phyloP scores from a whole-genome alignment of 1,139 yeast genomes.

The Kurtzmaniella quercitrusa region DNA sequence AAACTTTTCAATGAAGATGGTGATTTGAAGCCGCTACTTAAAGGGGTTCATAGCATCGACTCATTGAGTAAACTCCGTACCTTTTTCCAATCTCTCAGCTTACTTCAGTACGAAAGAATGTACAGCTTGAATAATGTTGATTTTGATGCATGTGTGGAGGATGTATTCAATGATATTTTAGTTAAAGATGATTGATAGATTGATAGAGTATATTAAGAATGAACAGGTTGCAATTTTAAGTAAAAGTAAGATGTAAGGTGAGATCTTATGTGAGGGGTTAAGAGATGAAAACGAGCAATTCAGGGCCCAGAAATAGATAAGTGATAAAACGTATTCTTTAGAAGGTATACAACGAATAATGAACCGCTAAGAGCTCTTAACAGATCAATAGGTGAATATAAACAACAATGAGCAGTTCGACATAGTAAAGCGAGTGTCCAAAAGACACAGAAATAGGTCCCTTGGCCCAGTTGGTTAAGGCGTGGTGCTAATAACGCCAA shows the following conservation, averaged over 20 bases:
- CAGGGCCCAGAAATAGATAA: no score
- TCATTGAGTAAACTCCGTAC: conserved; percentile 53
- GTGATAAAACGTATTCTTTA: no score
- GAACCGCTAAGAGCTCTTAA: no score
- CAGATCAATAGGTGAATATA: no score
- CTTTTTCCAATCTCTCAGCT: conserved; percentile 69
- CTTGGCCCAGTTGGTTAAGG: conserved; percentile 91
- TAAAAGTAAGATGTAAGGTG: no score
- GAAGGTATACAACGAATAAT: no score
- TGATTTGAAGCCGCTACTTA: conserved; percentile 42
- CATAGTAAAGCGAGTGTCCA: background rate
- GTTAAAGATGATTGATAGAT: background rate
- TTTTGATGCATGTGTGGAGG: conserved; percentile 44
- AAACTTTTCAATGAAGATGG: conserved; percentile 18
- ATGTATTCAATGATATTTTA: conserved; percentile 47
- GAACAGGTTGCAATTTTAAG: no score
- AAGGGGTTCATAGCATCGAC: conserved; percentile 38
- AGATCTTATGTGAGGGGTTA: no score
- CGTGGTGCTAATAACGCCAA: conserved; percentile 86
- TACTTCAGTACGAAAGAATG: conserved; percentile 67
- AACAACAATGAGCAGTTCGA: no score
- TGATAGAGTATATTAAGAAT: background rate
- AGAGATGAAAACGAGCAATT: no score
- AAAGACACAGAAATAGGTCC: conserved; percentile 38
- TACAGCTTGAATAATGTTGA: conserved; percentile 56